Evolutionary conservation across 2,329 filamentous ascomycete genomes (phyloP).

Genomic region (Trichoderma breve): DNA sequence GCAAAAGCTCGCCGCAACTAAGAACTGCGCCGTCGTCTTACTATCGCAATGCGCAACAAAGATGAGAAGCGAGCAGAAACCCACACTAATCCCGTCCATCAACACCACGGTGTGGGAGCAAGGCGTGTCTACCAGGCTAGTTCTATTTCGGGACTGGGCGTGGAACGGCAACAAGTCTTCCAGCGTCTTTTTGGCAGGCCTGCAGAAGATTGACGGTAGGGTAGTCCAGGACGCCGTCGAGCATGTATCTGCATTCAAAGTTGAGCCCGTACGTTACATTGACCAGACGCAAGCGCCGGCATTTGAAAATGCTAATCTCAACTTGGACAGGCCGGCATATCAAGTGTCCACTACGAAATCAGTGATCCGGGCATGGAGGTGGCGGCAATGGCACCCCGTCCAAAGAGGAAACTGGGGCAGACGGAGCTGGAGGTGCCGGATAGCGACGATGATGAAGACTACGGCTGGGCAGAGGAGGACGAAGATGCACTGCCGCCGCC

Average conservation of each 20-base stretch:
- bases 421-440: conserved; percentile 60
- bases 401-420: conserved; percentile 63
- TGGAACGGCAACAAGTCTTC: conserved; percentile 47
- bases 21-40: conserved; percentile 70
- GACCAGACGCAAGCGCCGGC: conserved; percentile 17
- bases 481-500: conserved; percentile 58
- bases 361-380: conserved; percentile 37
- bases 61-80: conserved; percentile 64
- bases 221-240: conserved; percentile 40
- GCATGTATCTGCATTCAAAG: conserved; percentile 48
- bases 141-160: conserved; percentile 76
- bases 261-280: conserved; percentile 42
- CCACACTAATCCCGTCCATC: conserved; percentile 72
- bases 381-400: conserved; percentile 31
- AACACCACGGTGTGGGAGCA: conserved; percentile 78
- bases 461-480: conserved; percentile 68
- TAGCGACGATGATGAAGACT: conserved; percentile 67
- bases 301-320: conserved; percentile 26
- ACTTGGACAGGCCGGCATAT: conserved; percentile 43
- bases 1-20: conserved; percentile 70
- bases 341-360: conserved; percentile 41
- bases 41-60: conserved; percentile 81
- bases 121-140: conserved; percentile 69
- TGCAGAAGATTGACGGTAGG: conserved; percentile 64
- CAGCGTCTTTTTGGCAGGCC: conserved; percentile 57